Conservation (phyloP, 2,329 filamentous ascomycete species). For the Passalora sequoiae region DNA sequence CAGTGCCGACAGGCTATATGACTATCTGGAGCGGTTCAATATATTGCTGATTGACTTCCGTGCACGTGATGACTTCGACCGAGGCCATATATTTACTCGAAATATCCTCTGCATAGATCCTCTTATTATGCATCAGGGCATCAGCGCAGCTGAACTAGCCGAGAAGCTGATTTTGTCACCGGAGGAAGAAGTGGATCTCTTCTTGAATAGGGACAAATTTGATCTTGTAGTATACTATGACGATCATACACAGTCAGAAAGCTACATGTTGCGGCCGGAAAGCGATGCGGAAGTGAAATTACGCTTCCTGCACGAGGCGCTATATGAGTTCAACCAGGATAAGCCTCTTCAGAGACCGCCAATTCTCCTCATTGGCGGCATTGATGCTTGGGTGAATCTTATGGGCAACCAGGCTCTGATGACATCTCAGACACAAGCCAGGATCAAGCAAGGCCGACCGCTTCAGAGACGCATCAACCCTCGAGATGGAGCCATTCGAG, state of each 20-base stretch:
- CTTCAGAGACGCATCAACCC: slow-evolving; percentile 50
- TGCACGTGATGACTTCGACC: slow-evolving; percentile 71
- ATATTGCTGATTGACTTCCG: slow-evolving; percentile 84
- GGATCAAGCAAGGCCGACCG: slow-evolving; percentile 46
- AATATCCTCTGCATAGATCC: slow-evolving; percentile 89
- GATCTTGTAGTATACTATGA: slow-evolving; percentile 92
- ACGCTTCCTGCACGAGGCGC: slow-evolving; percentile 67
- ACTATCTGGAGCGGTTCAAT: slow-evolving; percentile 61
- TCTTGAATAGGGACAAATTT: slow-evolving; percentile 67
- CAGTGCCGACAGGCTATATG: slow-evolving; percentile 63
- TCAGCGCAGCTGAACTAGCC: slow-evolving; percentile 59
- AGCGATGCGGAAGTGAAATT: slow-evolving; percentile 49
- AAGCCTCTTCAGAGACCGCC: slow-evolving; percentile 68
- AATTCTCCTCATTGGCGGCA: slow-evolving; percentile 72
- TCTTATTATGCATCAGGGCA: slow-evolving; percentile 63
- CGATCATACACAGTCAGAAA: slow-evolving; percentile 56
- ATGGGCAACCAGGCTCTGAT: slow-evolving; percentile 64
- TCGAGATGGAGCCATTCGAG: slow-evolving; percentile 42
- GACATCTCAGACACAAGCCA: slow-evolving; percentile 51
- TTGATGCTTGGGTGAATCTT: slow-evolving; percentile 82
- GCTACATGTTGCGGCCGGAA: slow-evolving; percentile 49
- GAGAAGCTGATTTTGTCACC: slow-evolving; percentile 68
- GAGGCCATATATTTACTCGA: slow-evolving; percentile 80
- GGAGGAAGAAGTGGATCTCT: slow-evolving; percentile 67
- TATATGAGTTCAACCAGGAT: slow-evolving; percentile 77